phyloP scores from a whole-genome alignment of 345 rosid species.

The Populus davidiana region DNA sequence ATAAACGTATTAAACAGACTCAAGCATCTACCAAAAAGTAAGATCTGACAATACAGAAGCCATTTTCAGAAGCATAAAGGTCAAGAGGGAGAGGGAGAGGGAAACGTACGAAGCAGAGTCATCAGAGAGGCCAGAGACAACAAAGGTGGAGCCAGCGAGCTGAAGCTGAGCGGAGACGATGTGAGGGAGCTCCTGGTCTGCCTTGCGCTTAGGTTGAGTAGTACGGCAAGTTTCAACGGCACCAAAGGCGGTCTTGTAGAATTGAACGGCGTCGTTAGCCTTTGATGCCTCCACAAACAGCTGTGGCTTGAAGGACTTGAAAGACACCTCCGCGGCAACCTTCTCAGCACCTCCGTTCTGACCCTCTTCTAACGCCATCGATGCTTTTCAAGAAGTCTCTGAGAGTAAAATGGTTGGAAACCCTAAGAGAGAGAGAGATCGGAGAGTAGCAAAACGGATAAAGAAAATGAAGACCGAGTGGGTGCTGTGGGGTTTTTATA shows the following conservation, averaged over 20 bases:
- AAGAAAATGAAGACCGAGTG: slow-evolving; percentile 13
- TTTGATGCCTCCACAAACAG: slow-evolving; percentile 76
- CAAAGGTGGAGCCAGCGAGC: slow-evolving; percentile 56
- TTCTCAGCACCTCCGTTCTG: slow-evolving; percentile 54
- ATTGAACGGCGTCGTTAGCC: slow-evolving; percentile 68
- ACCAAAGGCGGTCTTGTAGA: slow-evolving; percentile 79
- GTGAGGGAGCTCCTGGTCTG: slow-evolving; percentile 86
- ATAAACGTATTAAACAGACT: background rate
- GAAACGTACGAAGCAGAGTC: slow-evolving; percentile 40
- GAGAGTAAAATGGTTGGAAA: background rate
- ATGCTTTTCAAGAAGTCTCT: background rate
- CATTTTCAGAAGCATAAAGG: background rate
- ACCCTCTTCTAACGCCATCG: slow-evolving; percentile 55
- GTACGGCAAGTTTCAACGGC: slow-evolving; percentile 64
- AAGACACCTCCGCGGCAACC: slow-evolving; percentile 30
- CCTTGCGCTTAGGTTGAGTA: slow-evolving; percentile 79
- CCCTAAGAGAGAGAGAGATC: slow-evolving; percentile 30
- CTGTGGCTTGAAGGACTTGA: slow-evolving; percentile 64
- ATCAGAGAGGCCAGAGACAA: slow-evolving; percentile 52
- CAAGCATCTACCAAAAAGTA: background rate
- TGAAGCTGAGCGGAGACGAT: slow-evolving; percentile 63
- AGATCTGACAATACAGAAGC: background rate
- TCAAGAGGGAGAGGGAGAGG: background rate
- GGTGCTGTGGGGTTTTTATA: slow-evolving; percentile 28
- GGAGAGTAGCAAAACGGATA: no score